Percentiles rank a stretch among this genome's conserved stretches.
Conservation (phyloP, 2,329 filamentous ascomycete species). For the Cordyceps tenuipes region DNA sequence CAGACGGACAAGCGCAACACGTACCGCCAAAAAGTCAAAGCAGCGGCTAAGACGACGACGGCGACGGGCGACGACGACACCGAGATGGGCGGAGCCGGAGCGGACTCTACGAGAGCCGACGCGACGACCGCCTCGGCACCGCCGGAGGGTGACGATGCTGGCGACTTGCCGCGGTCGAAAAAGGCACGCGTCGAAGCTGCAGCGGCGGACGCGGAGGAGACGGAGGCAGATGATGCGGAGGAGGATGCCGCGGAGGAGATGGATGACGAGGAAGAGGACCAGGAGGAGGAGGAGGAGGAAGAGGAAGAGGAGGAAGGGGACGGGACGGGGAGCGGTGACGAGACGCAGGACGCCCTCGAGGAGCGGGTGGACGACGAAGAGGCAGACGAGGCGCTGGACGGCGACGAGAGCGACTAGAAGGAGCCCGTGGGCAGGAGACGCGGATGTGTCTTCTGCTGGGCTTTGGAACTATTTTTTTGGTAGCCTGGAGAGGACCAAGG, state of each 20-base stretch:
- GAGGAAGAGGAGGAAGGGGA: conserved; percentile 41
- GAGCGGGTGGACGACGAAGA: conserved; percentile 39
- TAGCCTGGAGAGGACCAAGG: too few species aligned
- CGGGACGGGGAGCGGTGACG: conserved; percentile 42
- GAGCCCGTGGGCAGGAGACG: too few species aligned
- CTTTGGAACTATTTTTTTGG: too few species aligned
- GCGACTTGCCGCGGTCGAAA: conserved; percentile 26
- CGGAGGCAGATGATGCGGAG: conserved; percentile 34
- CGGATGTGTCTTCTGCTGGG: not conserved
- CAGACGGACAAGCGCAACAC: conserved; percentile 67
- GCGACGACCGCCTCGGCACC: conserved; percentile 17
- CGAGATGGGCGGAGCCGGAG: conserved; percentile 19
- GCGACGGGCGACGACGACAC: conserved; percentile 22
- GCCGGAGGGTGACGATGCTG: conserved; percentile 29
- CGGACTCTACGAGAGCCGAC: not conserved
- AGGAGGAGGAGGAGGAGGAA: conserved; percentile 37
- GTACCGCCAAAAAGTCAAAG: conserved; percentile 62
- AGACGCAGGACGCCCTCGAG: conserved; percentile 45
- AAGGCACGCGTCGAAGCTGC: conserved; percentile 40
- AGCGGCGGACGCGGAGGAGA: conserved; percentile 27
- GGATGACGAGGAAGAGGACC: conserved; percentile 26
- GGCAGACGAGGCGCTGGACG: conserved; percentile 55
- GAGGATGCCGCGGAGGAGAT: conserved; percentile 41
- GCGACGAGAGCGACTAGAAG: conserved; percentile 48
- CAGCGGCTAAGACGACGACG: conserved; percentile 47